Evolutionary conservation across 108 stramenopile genomes (phyloP), one percentile per base, ranked within the genome.

Genomic region (Nitzschia palea): DNA sequence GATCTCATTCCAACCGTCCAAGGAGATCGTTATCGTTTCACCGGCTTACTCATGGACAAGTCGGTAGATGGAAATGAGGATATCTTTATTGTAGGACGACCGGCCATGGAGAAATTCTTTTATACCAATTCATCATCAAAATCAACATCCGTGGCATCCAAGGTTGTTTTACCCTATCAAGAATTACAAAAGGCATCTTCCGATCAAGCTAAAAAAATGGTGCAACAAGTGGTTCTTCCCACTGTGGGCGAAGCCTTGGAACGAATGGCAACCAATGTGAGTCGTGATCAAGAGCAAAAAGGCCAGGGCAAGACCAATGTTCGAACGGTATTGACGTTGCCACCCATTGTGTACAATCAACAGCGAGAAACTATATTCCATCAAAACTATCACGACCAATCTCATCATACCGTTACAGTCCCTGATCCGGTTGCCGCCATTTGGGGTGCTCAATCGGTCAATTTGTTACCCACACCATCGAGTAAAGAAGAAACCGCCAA

Each of bases 371-470:
- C 17, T 14, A 23, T 74, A 1, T 67, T 74, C 54, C 61, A 50
- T 17, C 40, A 73, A 57, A 67, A 61, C 33, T 61, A 53, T 25
- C 73, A 67, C 23, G 65, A 66, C n/a, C 48, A 74, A 12, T 55
- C 47, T 0, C 57, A 71, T 15, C 65, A 70, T 35, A 60, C 64
- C 18, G 27, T 65, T 4, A 67, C 70, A 40, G 80, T 90, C 20
- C 83, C 85, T 4, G 86, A 93, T 53, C 88, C 88, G 2, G 72
- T 93, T 5, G 87, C 91, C 25, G 77, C 82, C 29, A 68, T 89
- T 18, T 75, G 85, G 65, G 91, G 91, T 15, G 91, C 91, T 1
- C 81, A 88, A 36, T 53, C 64, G 30, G 67, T 74, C 51, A 67
- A 68, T 53, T 66, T 86, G 36, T 50, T 90, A 0, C 86, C 89